Percentiles rank a stretch among this genome's conserved stretches.
These are phyloP conservation scores for Marchantia paleacea DNA, from an alignment of 225 moss, liverwort and hornwort genomes.

Conservation along the genomic window DNA sequence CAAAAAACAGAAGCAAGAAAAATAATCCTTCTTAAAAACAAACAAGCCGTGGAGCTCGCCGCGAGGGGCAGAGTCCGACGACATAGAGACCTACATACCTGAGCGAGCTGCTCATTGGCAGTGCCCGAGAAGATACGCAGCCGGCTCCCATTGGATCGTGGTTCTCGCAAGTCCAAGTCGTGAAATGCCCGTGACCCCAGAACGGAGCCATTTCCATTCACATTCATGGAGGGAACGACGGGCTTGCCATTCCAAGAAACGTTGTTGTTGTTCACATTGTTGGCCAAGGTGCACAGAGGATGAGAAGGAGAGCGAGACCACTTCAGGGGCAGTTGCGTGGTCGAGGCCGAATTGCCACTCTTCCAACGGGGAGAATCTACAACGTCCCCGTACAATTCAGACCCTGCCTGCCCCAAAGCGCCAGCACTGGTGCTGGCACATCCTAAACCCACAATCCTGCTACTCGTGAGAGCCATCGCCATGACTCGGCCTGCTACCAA, in stretches of 20 bases:
- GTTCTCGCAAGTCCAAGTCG: conserved; percentile 56
- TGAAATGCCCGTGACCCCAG: conserved; percentile 51
- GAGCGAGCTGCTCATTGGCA: conserved; percentile 76
- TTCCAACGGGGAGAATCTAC: neutral
- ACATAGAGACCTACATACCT: conserved; percentile 37
- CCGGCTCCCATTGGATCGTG: conserved; percentile 52
- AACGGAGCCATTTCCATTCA: conserved; percentile 52
- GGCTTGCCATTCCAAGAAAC: conserved; percentile 67
- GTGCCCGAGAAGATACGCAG: conserved; percentile 92
- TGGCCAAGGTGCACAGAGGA: conserved; percentile 39
- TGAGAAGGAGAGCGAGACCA: neutral
- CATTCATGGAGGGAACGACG: conserved; percentile 55
- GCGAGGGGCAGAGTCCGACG: neutral
- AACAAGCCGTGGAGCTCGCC: neutral
- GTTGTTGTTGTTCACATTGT: conserved; percentile 17
- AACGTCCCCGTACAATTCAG: conserved; percentile 18
- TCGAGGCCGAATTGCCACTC: neutral
- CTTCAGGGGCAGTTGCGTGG: neutral
- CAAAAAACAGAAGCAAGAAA: neutral
- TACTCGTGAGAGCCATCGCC: neutral
- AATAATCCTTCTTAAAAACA: no score
- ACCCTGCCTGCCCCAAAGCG: neutral
- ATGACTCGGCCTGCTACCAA: neutral
- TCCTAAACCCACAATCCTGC: conserved; percentile 11
- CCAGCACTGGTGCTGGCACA: neutral